Evolutionary conservation across 1,284 basidiomycete species (phyloP).

Genomic region (Afroboletus lepidellus): DNA sequence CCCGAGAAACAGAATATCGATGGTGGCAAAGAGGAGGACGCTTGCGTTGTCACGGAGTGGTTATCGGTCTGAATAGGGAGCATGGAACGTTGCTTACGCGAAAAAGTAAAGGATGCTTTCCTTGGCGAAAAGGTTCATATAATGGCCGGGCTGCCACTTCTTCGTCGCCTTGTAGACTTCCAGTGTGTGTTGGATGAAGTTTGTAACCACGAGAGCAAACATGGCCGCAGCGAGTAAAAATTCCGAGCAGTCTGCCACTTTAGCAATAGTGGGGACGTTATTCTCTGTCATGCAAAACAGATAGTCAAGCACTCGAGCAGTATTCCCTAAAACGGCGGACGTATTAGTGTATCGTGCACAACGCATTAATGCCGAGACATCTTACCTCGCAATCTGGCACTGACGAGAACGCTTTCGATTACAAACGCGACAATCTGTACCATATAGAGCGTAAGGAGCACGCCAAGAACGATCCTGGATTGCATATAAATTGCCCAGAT

Average conservation of each 20-base stretch:
- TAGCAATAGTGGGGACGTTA: neutral
- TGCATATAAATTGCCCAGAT: constrained; percentile 11
- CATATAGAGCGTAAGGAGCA: constrained; percentile 7
- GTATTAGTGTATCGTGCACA: neutral
- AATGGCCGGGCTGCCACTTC: neutral
- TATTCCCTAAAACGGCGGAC: neutral
- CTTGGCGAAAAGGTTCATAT: constrained; percentile 4
- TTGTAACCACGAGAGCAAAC: neutral
- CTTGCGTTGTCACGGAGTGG: neutral
- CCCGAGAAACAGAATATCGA: neutral
- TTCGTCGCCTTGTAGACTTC: neutral
- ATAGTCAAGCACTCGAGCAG: neutral
- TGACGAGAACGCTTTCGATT: neutral
- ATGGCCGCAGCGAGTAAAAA: neutral
- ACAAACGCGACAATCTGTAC: neutral
- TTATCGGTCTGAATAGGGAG: neutral
- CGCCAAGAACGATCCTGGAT: constrained; percentile 5
- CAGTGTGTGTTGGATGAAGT: neutral
- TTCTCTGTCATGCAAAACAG: neutral
- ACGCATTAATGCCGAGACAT: neutral
- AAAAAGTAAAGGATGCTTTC: constrained; percentile 5
- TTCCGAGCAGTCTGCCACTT: neutral
- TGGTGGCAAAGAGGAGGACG: neutral
- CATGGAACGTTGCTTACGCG: neutral
- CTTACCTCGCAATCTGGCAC: neutral